Evolutionary conservation across 2,329 filamentous ascomycete species (phyloP), one percentile per base, ranked within the genome.

Genomic region (Dryadomyces quercus-mongolicae): DNA sequence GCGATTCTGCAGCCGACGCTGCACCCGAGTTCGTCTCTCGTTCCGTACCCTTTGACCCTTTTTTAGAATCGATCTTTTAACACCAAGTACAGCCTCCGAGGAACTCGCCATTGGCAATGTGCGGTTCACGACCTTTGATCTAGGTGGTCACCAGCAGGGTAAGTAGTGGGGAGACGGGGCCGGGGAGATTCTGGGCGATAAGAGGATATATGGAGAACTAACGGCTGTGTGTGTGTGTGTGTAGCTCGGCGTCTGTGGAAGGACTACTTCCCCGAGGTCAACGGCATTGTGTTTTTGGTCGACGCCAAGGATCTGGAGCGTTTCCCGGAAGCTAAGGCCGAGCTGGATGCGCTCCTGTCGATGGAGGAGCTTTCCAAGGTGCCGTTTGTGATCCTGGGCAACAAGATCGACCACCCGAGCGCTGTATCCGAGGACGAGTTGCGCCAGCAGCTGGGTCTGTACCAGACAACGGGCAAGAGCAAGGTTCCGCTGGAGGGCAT

Each of bases 381-480:
- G 9, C 93, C 93, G 54, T 97, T 97, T 71, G 82, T 97, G 58
- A 83, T 98, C 63, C 82, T 98, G 60, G 93, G 93, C 64, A 98
- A 98, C 83, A 98, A 98, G 83, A 98, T 98, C 70, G 93, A 98
- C 71, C 91, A 97, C 75, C 91, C 91, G 53, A 87, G 94, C 63
- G 93, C 93, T 59, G 85, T 97, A 54, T 92, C 86, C 61, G 93
- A 98, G 78, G 92, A 97, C 65, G 89, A 96, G 75, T 80, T 97
- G 66, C 82, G 93, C 70, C 85, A 92, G 68, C 86, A 91, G 70
- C 78, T 98, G 56, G 93, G 93, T 59, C 74, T 98, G 65, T 97
- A 94, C 74, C 92, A 97, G 74, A 95, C 91, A 54, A 95, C 89
- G 58, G 91, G 91, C 65, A 95, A 96, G 81, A 90, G 90, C 71